Base-by-base conservation (phyloP, 2,329 filamentous ascomycete genomes). In the Botrytis pseudocinerea region DNA sequence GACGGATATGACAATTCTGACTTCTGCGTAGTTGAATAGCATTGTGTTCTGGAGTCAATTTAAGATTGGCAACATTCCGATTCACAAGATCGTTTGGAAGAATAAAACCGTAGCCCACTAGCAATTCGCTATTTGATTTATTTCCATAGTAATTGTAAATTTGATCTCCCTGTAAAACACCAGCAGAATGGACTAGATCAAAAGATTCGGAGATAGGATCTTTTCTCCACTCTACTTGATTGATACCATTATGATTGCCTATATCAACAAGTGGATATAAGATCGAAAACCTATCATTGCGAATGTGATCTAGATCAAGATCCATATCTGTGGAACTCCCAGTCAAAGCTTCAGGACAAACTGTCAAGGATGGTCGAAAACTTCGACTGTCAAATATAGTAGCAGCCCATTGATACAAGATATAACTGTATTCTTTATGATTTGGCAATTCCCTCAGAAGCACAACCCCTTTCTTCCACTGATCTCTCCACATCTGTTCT, bases 51-150 rank as follows among this genome's bases (percentile, higher is more conserved):
- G 78, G 77, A 14, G 70, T 77, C 28, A 81, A 44, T 72, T 76
- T 79, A 4, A 80, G 59, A 51, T 80, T 79, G 18, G 78, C 77
- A 28, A 70, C 54, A 72, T 89, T 81, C 7, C 78, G 80, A n/a
- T 73, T 82, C 80, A 64, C 20, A 32, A 35, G 3, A 60, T 51
- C 44, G 0, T 83, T 84, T 70, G 86, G 84, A 0, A 91, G 79
- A 75, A 87, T 84, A 78, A 91, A 91, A 3, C 89, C 89, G 78
- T 92, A 92, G 0, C 86, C 89, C 2, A 91, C 82, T 1, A 92
- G 84, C 38, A 92, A 83, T 82, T 93, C 91, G 73, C 90, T 91
- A 78, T 94, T 94, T 10, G 91, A 92, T 81, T 93, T 92, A n/a
- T 84, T 82, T 44, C 92, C 92, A 78, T 94, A 94, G 80, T 93